Conservation (phyloP, 2,329 filamentous ascomycete genomes). For the Colletotrichum tamarilloi region DNA sequence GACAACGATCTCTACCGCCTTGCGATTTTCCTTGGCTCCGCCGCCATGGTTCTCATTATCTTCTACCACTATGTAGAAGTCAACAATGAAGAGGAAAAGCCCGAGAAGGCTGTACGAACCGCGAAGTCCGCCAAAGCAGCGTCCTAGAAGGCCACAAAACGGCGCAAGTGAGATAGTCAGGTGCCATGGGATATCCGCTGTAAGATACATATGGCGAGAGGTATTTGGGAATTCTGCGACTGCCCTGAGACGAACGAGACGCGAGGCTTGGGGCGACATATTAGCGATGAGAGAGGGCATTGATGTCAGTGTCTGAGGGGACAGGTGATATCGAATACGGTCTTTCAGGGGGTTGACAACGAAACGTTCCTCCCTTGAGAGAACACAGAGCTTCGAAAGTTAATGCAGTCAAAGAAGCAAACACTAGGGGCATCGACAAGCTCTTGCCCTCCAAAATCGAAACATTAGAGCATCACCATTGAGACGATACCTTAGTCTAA, state of each 20-base stretch:
- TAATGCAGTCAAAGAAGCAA: not conserved
- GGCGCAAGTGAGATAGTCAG: not conserved
- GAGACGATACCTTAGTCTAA: not conserved
- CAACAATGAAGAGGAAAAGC: conserved; percentile 65
- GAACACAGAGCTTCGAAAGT: not conserved
- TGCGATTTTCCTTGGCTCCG: conserved; percentile 90
- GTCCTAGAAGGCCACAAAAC: conserved; percentile 1
- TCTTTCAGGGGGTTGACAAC: not conserved
- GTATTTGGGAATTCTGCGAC: not conserved
- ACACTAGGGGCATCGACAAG: not conserved
- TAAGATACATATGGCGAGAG: not conserved
- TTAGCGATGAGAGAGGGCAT: not conserved
- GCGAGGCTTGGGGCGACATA: not conserved
- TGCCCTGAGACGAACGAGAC: not conserved
- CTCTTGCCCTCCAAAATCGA: not conserved
- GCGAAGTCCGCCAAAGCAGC: conserved; percentile 29
- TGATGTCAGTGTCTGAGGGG: not conserved
- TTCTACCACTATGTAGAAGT: conserved; percentile 97
- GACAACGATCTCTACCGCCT: conserved; percentile 92
- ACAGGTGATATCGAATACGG: not conserved
- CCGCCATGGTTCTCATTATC: conserved; percentile 91
- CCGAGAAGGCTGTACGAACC: conserved; percentile 3
- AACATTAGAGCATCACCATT: not conserved
- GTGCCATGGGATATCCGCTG: not conserved
- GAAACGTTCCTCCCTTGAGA: not conserved